A percentile compares a stretch with the other conserved stretches of the same genome.
Conservation (phyloP, 31 red algal species). For the Porphyra umbilicalis region DNA sequence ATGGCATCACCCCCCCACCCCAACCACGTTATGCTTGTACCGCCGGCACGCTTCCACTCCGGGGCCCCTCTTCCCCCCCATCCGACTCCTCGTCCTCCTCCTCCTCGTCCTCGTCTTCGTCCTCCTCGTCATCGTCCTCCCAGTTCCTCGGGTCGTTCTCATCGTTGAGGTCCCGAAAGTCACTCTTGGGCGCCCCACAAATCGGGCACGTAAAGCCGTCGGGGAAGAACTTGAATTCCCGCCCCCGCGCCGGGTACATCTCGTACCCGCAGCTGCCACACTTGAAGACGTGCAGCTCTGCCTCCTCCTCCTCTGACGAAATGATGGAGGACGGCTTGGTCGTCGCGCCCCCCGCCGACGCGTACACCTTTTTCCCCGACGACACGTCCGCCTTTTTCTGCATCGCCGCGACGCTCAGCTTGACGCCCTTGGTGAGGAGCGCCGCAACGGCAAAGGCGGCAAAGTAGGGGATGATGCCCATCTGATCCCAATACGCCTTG, state of each 20-base stretch:
- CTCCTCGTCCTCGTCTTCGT: conserved; percentile 29
- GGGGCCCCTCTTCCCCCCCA: neutral
- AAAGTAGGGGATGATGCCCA: conserved; percentile 71
- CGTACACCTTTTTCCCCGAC: conserved; percentile 34
- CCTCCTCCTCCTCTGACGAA: conserved; percentile 60
- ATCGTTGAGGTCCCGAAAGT: conserved; percentile 97
- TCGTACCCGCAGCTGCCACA: conserved; percentile 94
- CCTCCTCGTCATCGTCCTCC: conserved; percentile 65
- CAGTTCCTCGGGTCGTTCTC: conserved; percentile 94
- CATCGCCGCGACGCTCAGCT: conserved; percentile 26
- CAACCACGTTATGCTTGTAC: neutral
- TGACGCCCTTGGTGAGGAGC: conserved; percentile 58
- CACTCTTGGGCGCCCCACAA: conserved; percentile 79
- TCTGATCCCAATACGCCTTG: conserved; percentile 69
- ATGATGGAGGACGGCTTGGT: conserved; percentile 49
- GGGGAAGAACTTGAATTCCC: conserved; percentile 97
- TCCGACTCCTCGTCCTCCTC: neutral
- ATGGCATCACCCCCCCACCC: too few species aligned
- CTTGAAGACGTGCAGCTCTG: conserved; percentile 87
- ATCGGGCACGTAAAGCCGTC: conserved; percentile 94
- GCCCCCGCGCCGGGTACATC: conserved; percentile 88
- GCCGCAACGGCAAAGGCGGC: conserved; percentile 51
- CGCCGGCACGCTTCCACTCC: neutral
- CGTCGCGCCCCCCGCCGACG: conserved; percentile 19
- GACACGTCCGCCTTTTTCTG: conserved; percentile 3